A percentile compares a stretch with the other conserved stretches of the same genome.
These are phyloP conservation scores for Areca catechu DNA, from an alignment of 176 grass and related monocot species.

Conservation along the genomic window DNA sequence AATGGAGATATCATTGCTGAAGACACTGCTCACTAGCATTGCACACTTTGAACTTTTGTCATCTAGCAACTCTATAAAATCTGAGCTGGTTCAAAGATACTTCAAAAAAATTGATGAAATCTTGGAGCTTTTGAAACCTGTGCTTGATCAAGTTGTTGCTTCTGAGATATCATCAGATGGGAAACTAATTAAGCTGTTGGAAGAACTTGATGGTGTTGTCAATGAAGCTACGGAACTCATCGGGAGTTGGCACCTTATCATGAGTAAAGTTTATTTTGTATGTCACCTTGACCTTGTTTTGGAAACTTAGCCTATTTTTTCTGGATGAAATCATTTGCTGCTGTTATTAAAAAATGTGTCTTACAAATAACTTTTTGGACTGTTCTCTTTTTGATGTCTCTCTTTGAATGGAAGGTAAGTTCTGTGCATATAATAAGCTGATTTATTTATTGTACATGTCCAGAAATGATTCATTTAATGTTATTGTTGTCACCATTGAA, in stretches of 20 bases:
- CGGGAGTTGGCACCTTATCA: slow-evolving; percentile 72
- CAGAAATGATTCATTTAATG: too few species aligned
- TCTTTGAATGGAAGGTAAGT: too few species aligned
- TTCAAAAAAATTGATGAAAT: slow-evolving; percentile 1
- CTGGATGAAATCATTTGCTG: too few species aligned
- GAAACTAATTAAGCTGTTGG: slow-evolving; percentile 24
- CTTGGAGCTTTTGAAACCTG: slow-evolving; percentile 4
- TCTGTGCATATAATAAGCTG: too few species aligned
- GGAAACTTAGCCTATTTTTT: background rate
- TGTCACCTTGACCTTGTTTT: slow-evolving; percentile 7
- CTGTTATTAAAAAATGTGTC: too few species aligned
- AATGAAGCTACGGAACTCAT: slow-evolving; percentile 46
- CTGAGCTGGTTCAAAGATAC: background rate
- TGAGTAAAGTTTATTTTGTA: slow-evolving; percentile 91
- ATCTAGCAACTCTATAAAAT: slow-evolving; percentile 1
- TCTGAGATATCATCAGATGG: slow-evolving; percentile 4
- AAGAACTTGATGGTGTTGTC: slow-evolving; percentile 42
- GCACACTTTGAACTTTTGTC: background rate
- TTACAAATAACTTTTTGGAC: too few species aligned
- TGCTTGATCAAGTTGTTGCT: background rate
- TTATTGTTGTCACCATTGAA: too few species aligned
- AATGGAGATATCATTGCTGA: slow-evolving; percentile 8
- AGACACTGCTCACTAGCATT: background rate
- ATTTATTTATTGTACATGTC: too few species aligned
- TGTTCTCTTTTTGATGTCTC: too few species aligned